These are phyloP conservation scores for Eudorina sp. DNA, from an alignment of 139 green algal genomes.

Conservation along the genomic window DNA sequence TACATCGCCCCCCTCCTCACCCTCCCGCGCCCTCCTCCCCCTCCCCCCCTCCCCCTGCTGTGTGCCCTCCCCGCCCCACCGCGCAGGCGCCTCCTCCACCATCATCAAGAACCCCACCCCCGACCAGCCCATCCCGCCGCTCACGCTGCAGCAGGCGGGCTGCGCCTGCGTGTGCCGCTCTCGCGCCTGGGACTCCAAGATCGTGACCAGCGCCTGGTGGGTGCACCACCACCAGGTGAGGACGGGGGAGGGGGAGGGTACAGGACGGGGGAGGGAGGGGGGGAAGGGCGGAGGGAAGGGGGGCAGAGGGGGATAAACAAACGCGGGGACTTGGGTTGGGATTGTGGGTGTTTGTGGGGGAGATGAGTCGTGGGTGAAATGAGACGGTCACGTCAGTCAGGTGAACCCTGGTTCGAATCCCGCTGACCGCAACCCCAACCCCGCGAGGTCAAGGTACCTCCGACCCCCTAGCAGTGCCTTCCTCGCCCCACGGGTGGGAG, in stretches of 20 bases:
- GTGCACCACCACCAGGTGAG: constrained; percentile 89
- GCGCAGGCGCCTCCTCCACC: constrained; percentile 81
- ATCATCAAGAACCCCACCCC: constrained; percentile 88
- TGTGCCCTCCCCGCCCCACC: neutral
- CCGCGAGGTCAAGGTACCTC: too few species aligned
- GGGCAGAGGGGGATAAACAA: neutral
- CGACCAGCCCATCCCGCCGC: constrained; percentile 72
- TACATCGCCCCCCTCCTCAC: neutral
- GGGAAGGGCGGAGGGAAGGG: too few species aligned
- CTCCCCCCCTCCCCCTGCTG: neutral
- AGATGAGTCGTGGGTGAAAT: neutral
- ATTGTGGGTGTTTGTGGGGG: neutral
- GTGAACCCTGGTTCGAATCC: too few species aligned
- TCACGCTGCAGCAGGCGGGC: constrained; percentile 89
- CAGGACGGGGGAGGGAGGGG: neutral
- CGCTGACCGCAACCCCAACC: too few species aligned
- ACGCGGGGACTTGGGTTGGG: neutral
- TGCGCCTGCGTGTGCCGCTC: constrained; percentile 89
- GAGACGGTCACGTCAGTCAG: too few species aligned
- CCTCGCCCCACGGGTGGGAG: too few species aligned
- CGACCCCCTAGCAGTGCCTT: too few species aligned
- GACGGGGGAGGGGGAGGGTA: neutral
- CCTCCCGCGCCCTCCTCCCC: neutral
- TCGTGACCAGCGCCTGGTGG: constrained; percentile 96
- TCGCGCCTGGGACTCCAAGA: constrained; percentile 92